A percentile compares a stretch with the other conserved stretches of the same genome.
Conservation (phyloP, 2,329 filamentous ascomycete genomes). For the Cadophora luteo-olivacea region DNA sequence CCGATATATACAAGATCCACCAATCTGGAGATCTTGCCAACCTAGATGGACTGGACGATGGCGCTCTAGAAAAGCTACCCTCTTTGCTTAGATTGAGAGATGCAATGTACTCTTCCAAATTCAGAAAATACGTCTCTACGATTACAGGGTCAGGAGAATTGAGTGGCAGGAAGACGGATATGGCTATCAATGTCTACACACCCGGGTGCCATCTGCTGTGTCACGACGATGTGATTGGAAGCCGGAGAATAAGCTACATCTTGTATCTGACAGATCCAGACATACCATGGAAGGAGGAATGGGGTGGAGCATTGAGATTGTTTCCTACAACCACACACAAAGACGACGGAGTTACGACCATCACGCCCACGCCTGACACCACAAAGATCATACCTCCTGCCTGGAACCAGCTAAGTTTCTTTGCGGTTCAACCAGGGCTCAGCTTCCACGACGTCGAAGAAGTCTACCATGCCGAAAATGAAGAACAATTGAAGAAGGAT, state of each 20-base stretch:
- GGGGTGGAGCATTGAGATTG: slow-evolving; percentile 89
- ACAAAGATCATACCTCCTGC: slow-evolving; percentile 87
- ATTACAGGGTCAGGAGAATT: slow-evolving; percentile 87
- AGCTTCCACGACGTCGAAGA: slow-evolving; percentile 99
- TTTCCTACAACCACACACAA: slow-evolving; percentile 76
- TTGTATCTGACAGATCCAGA: slow-evolving; percentile 95
- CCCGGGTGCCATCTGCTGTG: slow-evolving; percentile 95
- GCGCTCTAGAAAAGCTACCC: slow-evolving; percentile 83
- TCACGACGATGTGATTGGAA: slow-evolving; percentile 99
- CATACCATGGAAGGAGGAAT: slow-evolving; percentile 85
- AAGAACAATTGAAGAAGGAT: slow-evolving; percentile 68
- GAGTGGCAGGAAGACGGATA: slow-evolving; percentile 94
- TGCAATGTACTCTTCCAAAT: slow-evolving; percentile 88
- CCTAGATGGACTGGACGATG: slow-evolving; percentile 89
- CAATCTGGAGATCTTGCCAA: slow-evolving; percentile 98
- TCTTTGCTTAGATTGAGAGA: slow-evolving; percentile 92
- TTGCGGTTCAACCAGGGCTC: slow-evolving; percentile 96
- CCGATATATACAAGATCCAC: slow-evolving; percentile 99
- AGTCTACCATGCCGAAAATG: slow-evolving; percentile 76
- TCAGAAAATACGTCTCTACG: slow-evolving; percentile 85
- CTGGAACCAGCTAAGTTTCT: slow-evolving; percentile 98
- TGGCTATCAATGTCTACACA: slow-evolving; percentile 99
- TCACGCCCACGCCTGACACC: slow-evolving; percentile 80
- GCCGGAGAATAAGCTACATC: slow-evolving; percentile 93
- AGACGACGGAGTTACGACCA: slow-evolving; percentile 75